Evolutionary conservation across 2,329 filamentous ascomycete genomes (phyloP).

Genomic region (Lecanosticta acicola): DNA sequence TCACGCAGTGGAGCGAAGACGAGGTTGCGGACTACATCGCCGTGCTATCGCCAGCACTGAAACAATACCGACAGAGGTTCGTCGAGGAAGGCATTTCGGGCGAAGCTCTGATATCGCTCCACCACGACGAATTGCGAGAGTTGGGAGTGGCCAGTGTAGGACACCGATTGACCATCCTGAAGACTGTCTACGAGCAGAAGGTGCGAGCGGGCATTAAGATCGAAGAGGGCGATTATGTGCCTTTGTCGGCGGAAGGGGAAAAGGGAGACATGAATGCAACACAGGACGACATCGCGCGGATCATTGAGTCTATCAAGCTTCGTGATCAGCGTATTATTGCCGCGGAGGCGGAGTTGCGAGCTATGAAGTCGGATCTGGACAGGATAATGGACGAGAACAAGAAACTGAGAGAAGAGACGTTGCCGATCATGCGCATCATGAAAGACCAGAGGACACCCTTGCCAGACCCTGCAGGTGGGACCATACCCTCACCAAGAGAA

Average conservation of each 20-base stretch:
- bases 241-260: constrained; percentile 82
- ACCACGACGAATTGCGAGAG: constrained; percentile 89
- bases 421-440: constrained; percentile 81
- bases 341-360: constrained; percentile 75
- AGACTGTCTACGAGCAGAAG: constrained; percentile 94
- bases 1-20: constrained; percentile 75
- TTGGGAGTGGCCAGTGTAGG: constrained; percentile 91
- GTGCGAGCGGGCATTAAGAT: constrained; percentile 86
- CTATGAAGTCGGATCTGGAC: constrained; percentile 54
- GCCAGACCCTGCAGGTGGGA: constrained; percentile 47
- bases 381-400: constrained; percentile 71
- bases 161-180: constrained; percentile 88
- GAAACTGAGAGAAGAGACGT: constrained; percentile 80
- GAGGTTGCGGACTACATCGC: constrained; percentile 87
- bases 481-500: constrained; percentile 32
- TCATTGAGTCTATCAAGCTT: constrained; percentile 82
- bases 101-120: constrained; percentile 79
- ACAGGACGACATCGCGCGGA: constrained; percentile 83
- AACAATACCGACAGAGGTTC: constrained; percentile 31
- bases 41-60: constrained; percentile 25
- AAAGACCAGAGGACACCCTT: constrained; percentile 90
- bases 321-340: constrained; percentile 85
- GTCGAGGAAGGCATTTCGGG: constrained; percentile 91
- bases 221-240: constrained; percentile 89
- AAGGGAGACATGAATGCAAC: constrained; percentile 81